phyloP scores from a whole-genome alignment of 1,284 basidiomycete species.

The Microbotryomycetes sp. region DNA sequence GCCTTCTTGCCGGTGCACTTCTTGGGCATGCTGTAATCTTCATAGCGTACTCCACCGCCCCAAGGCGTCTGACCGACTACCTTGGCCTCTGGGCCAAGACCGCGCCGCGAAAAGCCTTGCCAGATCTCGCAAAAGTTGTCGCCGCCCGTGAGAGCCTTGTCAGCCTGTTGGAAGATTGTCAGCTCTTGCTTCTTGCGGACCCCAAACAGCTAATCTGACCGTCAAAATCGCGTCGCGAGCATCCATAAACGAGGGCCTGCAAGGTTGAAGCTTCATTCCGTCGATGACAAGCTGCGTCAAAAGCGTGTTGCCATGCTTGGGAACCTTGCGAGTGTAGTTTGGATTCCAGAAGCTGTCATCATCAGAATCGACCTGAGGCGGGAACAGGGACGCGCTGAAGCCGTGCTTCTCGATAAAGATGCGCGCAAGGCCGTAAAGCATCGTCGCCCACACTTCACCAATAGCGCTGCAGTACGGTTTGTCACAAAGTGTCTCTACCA shows the following conservation, averaged over 20 bases:
- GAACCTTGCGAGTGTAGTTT: slow-evolving; percentile 50
- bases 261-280: slow-evolving; percentile 91
- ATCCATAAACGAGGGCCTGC: slow-evolving; percentile 75
- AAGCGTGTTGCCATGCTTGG: slow-evolving; percentile 87
- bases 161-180: slow-evolving; percentile 54
- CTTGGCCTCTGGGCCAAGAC: slow-evolving; percentile 65
- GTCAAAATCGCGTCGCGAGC: slow-evolving; percentile 81
- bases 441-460: slow-evolving; percentile 92
- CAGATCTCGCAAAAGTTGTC: slow-evolving; percentile 88
- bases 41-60: slow-evolving; percentile 69
- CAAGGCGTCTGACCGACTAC: slow-evolving; percentile 45
- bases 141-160: slow-evolving; percentile 79
- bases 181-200: neutral
- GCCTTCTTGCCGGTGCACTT: slow-evolving; percentile 13
- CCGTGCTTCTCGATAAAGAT: slow-evolving; percentile 69
- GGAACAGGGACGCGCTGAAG: slow-evolving; percentile 69
- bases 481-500: neutral
- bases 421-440: slow-evolving; percentile 77
- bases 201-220: neutral
- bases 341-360: slow-evolving; percentile 61
- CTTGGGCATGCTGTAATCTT: slow-evolving; percentile 45
- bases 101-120: slow-evolving; percentile 74
- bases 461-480: slow-evolving; percentile 43
- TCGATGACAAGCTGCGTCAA: slow-evolving; percentile 76
- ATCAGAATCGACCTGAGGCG: slow-evolving; percentile 51